Base-by-base conservation (phyloP, 192 early-diverging fungal species). In the Phycomyces blakesleeanus region DNA sequence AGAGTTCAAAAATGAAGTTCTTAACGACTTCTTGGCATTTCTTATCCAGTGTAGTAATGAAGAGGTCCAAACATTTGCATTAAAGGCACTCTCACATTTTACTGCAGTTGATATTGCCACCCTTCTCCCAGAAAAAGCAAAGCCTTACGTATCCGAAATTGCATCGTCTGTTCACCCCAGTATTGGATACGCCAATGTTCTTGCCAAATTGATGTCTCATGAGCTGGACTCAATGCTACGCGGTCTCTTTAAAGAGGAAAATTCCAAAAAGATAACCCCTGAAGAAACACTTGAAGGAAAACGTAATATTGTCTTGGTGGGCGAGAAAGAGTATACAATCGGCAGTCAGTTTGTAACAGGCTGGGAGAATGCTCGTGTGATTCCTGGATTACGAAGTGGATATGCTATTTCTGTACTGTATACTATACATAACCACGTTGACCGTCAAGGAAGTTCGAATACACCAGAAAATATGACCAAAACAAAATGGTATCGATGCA, bases 211-310 rank as follows among this genome's bases (percentile, higher is more conserved):
- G 10, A 71, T 85, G 26, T 67, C 71, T 16, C 55, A 79, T 44
- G 83, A 85, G n/a, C 34, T 82, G 29, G 64, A 72, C 44, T 67
- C 78, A 56, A 76, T 85, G 83, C 68, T 72, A 1, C 76, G 83
- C 7, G 71, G 77, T 3, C 65, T 85, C 15, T 85, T 81, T 49
- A 80, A 80, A 41, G 67, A 50, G 44, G 76, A 73, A 1, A 65
- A 65, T 9, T 14, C 29, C 3, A 51, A 61, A 29, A 55, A 29
- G 3, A 51, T 53, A 11, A 39, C 21, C 37, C 1, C 50, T 3
- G 51, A 56, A 20, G 64, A 55, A 41, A 62, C 14, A 3, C 1
- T 22, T 14, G 21, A 39, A 8, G 56, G 42, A 4, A 24, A 21
- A 5, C 20, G 21, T 34, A n/a, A 21, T 27, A 6, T 5, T 12